These are phyloP conservation scores for Chlorociboria aeruginascens DNA, from an alignment of 495 filamentous ascomycete species.

Conservation along the genomic window DNA sequence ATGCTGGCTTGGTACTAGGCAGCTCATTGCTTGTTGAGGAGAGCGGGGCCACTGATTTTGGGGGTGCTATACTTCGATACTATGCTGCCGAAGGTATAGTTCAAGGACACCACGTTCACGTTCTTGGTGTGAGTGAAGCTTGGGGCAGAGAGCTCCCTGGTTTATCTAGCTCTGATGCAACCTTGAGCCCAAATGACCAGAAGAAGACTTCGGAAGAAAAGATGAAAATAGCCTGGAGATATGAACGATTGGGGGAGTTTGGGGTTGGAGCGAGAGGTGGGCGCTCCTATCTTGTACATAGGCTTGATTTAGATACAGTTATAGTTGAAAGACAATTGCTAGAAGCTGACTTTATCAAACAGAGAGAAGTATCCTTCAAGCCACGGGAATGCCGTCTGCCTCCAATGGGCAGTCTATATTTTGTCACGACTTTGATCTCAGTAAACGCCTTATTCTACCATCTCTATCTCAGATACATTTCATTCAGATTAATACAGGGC, in stretches of 20 bases:
- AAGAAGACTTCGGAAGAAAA: conserved; percentile 41
- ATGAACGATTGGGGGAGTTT: conserved; percentile 66
- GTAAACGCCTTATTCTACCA: conserved; percentile 61
- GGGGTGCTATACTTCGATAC: conserved; percentile 69
- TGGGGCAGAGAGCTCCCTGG: conserved; percentile 82
- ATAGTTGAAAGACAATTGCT: background rate
- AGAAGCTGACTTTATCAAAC: background rate
- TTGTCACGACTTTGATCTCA: conserved; percentile 85
- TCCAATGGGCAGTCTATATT: conserved; percentile 30
- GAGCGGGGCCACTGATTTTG: conserved; percentile 89
- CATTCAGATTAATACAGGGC: conserved; percentile 34
- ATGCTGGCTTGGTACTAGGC: conserved; percentile 78
- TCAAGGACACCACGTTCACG: conserved; percentile 81
- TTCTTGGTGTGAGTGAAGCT: conserved; percentile 62
- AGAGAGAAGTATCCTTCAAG: conserved; percentile 10
- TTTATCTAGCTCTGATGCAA: conserved; percentile 29
- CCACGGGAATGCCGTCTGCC: background rate
- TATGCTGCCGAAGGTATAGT: conserved; percentile 90
- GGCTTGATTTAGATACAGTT: background rate
- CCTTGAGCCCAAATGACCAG: conserved; percentile 22
- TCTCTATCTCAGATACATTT: conserved; percentile 41
- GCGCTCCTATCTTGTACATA: conserved; percentile 4
- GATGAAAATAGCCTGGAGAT: conserved; percentile 99
- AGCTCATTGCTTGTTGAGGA: conserved; percentile 78
- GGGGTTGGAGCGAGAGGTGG: conserved; percentile 17